Evolutionary conservation across 2,329 filamentous ascomycete species (phyloP), one percentile per base, ranked within the genome.

Genomic region (Trematosphaeria pertusa): DNA sequence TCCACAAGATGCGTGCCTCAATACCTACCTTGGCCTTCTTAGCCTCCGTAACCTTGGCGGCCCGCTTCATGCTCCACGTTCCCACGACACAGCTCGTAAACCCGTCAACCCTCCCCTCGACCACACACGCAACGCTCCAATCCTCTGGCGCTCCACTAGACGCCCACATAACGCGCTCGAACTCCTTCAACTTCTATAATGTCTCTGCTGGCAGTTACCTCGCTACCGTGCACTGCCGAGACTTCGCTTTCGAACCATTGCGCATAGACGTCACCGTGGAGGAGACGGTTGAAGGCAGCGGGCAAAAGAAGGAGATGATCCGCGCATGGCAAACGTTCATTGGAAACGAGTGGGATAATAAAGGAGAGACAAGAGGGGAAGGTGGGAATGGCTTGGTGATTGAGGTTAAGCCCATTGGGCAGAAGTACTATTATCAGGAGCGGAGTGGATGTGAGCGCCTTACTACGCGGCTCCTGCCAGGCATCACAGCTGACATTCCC

Each of bases 341-440:
- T 37, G 91, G 91, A 0, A 93, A 96, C 62, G 89, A 94, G 59
- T 97, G 93, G 91, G 85, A 80, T 14, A 95, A 96, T 69, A 88
- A 85, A 65, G 93, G 92, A 12, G 87, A 88, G 74, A 78, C 70
- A 35, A 75, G 79, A 39, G 75, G 71, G 17, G 72, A 74, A 22
- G 64, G 63, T 40, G 64, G 63, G 11, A 78, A 78, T 35, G 74
- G 70, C 6, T 75, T 77, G 19, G 78, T 93, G 15, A 44, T 71
- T 33, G 82, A 88, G 51, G 80, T 88, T 3, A 81, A 81, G 64
- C 78, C 83, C 1, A 46, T 87, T 32, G 85, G 78, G 5, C 68
- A 66, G 43, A 94, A 91, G 81, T 79, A 82, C 10, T 96, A 89
- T 73, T 96, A 90, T 59, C 78, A 88, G 61, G 84, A 90, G 70